Conservation (phyloP, 192 early-diverging fungal genomes). For the Podila epigama region DNA sequence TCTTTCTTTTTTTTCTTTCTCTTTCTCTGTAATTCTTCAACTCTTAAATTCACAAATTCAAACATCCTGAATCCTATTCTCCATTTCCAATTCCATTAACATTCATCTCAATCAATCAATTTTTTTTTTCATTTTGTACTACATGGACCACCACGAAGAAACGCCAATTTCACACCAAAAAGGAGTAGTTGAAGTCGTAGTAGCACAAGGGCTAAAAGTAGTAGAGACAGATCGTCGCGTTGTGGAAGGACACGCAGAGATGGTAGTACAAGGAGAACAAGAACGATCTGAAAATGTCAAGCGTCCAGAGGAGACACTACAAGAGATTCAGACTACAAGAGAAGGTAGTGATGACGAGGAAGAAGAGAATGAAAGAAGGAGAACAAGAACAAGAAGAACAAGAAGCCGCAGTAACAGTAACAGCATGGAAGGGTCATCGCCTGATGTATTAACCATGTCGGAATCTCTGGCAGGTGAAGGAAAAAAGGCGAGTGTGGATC, state of each 20-base stretch:
- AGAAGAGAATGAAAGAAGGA: background rate
- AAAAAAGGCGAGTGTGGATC: too few relatives aligned
- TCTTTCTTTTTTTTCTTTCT: background rate
- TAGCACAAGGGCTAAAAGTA: too few relatives aligned
- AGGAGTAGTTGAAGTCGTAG: too few relatives aligned
- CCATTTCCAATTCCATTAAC: background rate
- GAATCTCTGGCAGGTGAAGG: too few relatives aligned
- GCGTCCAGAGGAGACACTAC: background rate
- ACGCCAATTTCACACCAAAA: too few relatives aligned
- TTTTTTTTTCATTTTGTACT: too few relatives aligned
- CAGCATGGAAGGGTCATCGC: background rate
- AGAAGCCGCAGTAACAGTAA: constrained; percentile 13
- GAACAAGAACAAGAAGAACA: background rate
- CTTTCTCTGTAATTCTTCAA: background rate
- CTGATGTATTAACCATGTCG: too few relatives aligned
- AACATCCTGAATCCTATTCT: background rate
- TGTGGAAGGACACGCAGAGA: too few relatives aligned
- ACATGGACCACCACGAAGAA: background rate
- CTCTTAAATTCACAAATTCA: background rate
- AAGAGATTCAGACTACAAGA: background rate
- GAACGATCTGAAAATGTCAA: background rate
- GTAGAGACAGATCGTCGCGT: too few relatives aligned
- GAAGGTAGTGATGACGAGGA: too few relatives aligned
- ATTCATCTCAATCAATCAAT: background rate
- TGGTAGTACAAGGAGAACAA: too few relatives aligned